phyloP scores from a whole-genome alignment of 2,329 filamentous ascomycete species.

The Didymosphaeria variabile region DNA sequence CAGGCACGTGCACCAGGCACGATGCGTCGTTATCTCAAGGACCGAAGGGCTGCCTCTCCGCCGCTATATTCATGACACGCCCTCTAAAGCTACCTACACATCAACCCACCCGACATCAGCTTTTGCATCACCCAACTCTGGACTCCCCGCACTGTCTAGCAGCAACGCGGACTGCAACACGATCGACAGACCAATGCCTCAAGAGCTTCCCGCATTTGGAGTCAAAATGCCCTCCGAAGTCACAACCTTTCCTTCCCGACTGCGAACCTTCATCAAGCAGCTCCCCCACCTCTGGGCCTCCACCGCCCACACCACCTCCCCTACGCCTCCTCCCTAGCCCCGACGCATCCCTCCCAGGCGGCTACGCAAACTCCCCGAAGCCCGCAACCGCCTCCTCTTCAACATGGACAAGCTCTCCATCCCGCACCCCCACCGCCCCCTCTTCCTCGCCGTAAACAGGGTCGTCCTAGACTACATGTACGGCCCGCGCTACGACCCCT shows the following conservation, averaged over 20 bases:
- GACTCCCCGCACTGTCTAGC: not conserved
- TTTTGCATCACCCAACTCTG: not conserved
- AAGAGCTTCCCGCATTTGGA: not conserved
- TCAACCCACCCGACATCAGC: not conserved
- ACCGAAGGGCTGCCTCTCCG: not conserved
- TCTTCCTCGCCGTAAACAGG: slow-evolving; percentile 42
- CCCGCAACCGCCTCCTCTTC: slow-evolving; percentile 14
- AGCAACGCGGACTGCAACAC: not conserved
- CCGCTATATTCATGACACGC: not conserved
- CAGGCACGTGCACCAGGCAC: not conserved
- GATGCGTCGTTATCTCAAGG: not conserved
- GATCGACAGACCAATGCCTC: not conserved
- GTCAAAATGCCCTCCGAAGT: not conserved
- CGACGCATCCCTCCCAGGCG: not conserved
- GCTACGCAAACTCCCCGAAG: not conserved
- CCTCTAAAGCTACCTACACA: not conserved
- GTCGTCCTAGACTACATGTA: slow-evolving; percentile 54
- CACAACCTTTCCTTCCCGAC: not conserved
- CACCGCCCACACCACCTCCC: not conserved
- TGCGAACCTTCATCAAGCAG: not conserved
- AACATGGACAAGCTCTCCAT: slow-evolving; percentile 26
- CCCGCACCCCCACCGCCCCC: slow-evolving; percentile 14
- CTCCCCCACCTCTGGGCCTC: not conserved
- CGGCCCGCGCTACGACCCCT: slow-evolving; percentile 81
- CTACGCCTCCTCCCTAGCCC: not conserved